Evolutionary conservation across 2,329 filamentous ascomycete genomes (phyloP), one percentile per base, ranked within the genome.

Genomic region (Calonectria hawksworthii): DNA sequence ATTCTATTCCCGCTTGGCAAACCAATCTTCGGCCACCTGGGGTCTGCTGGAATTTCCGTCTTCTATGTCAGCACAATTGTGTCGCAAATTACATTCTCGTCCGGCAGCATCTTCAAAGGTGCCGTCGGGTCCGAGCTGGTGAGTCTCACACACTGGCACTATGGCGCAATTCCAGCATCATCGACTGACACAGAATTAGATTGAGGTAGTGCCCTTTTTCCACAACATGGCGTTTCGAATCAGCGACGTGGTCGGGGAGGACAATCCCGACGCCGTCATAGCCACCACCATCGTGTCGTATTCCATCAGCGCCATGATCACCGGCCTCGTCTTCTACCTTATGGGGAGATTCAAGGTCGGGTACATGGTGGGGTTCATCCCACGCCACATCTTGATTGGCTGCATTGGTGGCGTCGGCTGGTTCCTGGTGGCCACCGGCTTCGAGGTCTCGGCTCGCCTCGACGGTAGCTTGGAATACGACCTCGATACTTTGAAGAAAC

Each of bases 41-140:
- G 96, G 2, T 93, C 96, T 0, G 96, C 98, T 72, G 97, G 97
- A 30, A 98, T 99, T 71, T 98, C 97, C 0, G 98, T 99, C 86
- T 99, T 99, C 87, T 99, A 99, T 84, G 95, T 99, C 79, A 98
- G 96, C 89, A 98, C 96, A 72, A 98, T 99, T 76, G 91, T 99
- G 51, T 94, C 97, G 0, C 97, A 99, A 83, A 85, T 99, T 67
- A 94, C 95, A 21, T 99, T 96, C 83, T 98, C 96, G 0, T 90
- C 90, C 26, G 94, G 95, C 0, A 98, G 96, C 81, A 93, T 95
- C 41, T 99, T 99, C 87, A 94, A 91, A 78, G 96, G 97, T 21
- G 96, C 95, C 4, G 93, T 99, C 74, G 97, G 97, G 7, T 99
- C 97, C 3, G 97, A 99, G 85, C 93, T 99, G 93, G 92, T 93